A percentile compares a stretch with the other conserved stretches of the same genome.
Conservation (phyloP, 805 yeast genomes). For the Candida caryicola region DNA sequence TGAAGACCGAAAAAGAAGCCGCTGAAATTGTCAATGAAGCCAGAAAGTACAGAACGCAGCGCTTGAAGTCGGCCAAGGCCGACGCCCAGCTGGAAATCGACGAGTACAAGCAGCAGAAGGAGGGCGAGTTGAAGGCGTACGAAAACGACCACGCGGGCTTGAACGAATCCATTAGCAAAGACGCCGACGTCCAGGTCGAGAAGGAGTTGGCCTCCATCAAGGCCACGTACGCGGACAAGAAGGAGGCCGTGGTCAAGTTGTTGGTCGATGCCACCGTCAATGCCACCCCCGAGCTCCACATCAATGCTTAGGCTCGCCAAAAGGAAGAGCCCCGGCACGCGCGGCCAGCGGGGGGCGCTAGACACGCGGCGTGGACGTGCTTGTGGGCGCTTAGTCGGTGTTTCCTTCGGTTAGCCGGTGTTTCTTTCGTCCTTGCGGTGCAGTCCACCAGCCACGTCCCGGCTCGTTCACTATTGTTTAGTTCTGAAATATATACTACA, state of each 20-base stretch:
- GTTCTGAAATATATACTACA: too few relatives aligned
- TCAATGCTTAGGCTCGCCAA: conserved; percentile 70
- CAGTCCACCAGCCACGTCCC: too few relatives aligned
- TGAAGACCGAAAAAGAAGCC: conserved; percentile 92
- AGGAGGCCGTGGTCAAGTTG: conserved; percentile 64
- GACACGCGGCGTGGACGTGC: too few relatives aligned
- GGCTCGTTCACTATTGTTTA: too few relatives aligned
- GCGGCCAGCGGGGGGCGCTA: too few relatives aligned
- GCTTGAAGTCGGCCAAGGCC: conserved; percentile 88
- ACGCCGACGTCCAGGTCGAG: conserved; percentile 73
- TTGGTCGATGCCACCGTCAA: conserved; percentile 75
- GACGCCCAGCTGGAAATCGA: conserved; percentile 91
- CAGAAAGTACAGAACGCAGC: conserved; percentile 81
- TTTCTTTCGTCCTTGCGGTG: too few relatives aligned
- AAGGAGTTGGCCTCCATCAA: conserved; percentile 68
- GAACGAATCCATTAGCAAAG: conserved; percentile 72
- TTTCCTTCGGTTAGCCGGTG: too few relatives aligned
- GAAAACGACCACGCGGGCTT: conserved; percentile 73
- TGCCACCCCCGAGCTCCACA: conserved; percentile 81
- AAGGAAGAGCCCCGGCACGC: too few relatives aligned
- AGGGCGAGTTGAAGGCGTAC: conserved; percentile 69
- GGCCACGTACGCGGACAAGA: conserved; percentile 60
- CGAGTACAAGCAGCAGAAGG: conserved; percentile 81
- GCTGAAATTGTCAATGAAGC: conserved; percentile 93
- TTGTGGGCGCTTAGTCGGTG: too few relatives aligned